Evolutionary conservation across 2,329 filamentous ascomycete species (phyloP).

Genomic region (Dothistroma septosporum): DNA sequence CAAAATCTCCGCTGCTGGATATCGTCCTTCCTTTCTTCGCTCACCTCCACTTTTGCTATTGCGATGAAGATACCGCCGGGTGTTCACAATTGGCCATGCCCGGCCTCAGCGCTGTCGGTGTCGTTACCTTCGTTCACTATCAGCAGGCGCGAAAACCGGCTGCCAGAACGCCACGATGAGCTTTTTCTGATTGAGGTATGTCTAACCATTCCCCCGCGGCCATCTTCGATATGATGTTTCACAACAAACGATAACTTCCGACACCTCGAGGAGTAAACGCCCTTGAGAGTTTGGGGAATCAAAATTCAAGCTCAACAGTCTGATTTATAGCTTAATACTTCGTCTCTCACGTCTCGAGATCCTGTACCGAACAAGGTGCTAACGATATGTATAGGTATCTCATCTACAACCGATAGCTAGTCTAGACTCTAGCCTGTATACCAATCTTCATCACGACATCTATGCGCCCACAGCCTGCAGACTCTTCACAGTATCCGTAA

Average conservation of each 20-base stretch:
- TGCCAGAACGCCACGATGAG: not conserved
- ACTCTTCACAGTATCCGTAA: conserved; percentile 61
- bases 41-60: not conserved
- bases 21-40: not conserved
- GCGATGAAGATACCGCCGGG: not conserved
- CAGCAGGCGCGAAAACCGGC: not conserved
- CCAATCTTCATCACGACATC: not conserved
- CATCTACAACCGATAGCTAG: not conserved
- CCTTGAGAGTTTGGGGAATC: conserved; percentile 23
- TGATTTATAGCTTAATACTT: conserved; percentile 34
- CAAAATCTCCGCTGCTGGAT: not conserved
- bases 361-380: not conserved
- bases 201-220: not conserved
- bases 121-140: not conserved
- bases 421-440: conserved; percentile 3
- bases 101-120: not conserved
- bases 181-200: conserved; percentile 1
- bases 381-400: not conserved
- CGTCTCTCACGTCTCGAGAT: not conserved
- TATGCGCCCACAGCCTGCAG: conserved; percentile 53
- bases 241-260: conserved; percentile 41
- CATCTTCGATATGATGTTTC: conserved; percentile 24
- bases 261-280: conserved; percentile 29
- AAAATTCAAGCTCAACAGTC: conserved; percentile 54
- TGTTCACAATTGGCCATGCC: not conserved